Evolutionary conservation across 1,284 basidiomycete genomes (phyloP), one percentile per base, ranked within the genome.

Genomic region (Caloboletus firmus): DNA sequence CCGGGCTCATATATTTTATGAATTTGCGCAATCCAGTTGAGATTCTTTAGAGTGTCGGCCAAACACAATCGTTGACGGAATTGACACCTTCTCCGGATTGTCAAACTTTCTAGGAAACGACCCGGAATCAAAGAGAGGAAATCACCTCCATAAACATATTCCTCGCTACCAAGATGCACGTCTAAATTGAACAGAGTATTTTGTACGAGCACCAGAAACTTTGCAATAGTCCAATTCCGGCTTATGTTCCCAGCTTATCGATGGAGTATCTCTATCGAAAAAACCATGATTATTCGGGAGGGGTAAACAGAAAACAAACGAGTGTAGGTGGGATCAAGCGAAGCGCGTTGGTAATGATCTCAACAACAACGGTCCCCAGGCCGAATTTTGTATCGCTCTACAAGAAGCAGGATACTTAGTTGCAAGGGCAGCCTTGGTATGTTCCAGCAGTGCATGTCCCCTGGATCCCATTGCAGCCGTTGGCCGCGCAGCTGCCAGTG

Each of bases 371-470:
- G 17, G 11, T 26, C 22, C 9, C 4, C 28, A 6, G 8, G 11
- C 5, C n/a, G 6, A 28, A 5, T 9, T 28, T 11, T 6, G n/a
- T 4, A 4, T 22, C 11, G 12, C 2, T 24, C 31, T n/a, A 24
- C 24, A 8, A 6, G 22, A 13, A n/a, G 24, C 8, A 18, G 36
- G 24, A 15, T 6, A 11, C 43, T 39, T 34, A 53, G 22, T 39
- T 22, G 26, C 55, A 57, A 42, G 41, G 48, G 36, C 55, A 56
- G 2, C 41, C 42, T 42, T 40, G 31, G 48, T 22, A 57, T 0
- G 22, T 22, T 39, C 54, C 54, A 32, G 30, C 2, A n/a, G 40
- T 49, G 44, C 40, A 45, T n/a, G 15, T 45, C 5, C 44, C 44
- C 22, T 45, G 31, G 22, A 37, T 2, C 20, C 44, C 31, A 2